phyloP scores from a whole-genome alignment of 257 asterid species.

The Gardenia jasminoides region DNA sequence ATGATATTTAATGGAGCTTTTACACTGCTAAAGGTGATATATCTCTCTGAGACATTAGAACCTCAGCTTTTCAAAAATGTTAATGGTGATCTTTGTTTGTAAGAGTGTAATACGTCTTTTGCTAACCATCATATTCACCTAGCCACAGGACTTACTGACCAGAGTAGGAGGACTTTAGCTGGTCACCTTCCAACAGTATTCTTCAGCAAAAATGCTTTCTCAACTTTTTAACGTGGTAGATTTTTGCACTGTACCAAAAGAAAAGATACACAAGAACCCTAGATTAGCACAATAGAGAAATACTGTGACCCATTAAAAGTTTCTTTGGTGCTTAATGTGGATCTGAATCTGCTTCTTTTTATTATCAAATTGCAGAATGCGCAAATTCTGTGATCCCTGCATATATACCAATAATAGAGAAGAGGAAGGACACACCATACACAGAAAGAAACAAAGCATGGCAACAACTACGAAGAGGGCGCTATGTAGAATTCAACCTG shows the following conservation, averaged over 20 bases:
- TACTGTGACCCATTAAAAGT: not conserved
- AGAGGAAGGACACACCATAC: conserved; percentile 80
- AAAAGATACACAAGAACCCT: not conserved
- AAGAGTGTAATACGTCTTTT: too few species aligned
- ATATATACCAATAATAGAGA: conserved; percentile 78
- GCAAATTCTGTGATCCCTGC: conserved; percentile 95
- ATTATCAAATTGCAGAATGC: conserved; percentile 66
- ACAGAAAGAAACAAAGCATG: conserved; percentile 74
- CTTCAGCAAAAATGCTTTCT: not conserved
- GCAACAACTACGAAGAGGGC: conserved; percentile 97
- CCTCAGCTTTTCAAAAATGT: not conserved
- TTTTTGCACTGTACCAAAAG: not conserved
- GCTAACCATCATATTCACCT: not conserved
- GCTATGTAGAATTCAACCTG: conserved; percentile 95
- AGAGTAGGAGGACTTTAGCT: not conserved
- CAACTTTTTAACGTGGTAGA: too few species aligned
- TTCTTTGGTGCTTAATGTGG: not conserved
- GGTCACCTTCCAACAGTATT: not conserved
- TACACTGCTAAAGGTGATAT: not conserved
- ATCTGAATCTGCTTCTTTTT: not conserved
- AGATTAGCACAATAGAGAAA: not conserved
- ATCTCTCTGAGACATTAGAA: not conserved
- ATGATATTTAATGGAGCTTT: not conserved
- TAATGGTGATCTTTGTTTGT: not conserved
- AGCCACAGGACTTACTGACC: not conserved